Percentiles rank a stretch among this genome's conserved stretches.
phyloP scores from a whole-genome alignment of 1,284 basidiomycete species.

The Puccinia polysora region DNA sequence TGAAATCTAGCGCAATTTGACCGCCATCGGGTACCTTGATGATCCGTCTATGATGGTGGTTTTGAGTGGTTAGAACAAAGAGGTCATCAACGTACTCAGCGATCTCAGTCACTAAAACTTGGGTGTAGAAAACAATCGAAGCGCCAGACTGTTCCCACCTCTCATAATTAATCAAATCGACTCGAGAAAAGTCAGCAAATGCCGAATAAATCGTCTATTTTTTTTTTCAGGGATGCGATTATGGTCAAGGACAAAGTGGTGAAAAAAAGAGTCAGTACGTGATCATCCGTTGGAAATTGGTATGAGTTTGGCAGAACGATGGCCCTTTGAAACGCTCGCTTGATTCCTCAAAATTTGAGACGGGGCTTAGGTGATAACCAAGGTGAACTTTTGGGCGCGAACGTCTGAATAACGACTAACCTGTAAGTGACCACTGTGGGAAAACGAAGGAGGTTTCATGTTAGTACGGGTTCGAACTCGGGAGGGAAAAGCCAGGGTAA shows the following conservation, averaged over 20 bases:
- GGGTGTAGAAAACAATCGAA: neutral
- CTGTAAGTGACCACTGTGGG: conserved; percentile 21
- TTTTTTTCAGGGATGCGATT: neutral
- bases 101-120: neutral
- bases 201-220: conserved; percentile 55
- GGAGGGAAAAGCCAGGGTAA: neutral
- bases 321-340: no score
- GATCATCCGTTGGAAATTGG: no score
- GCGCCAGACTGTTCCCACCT: conserved; percentile 56
- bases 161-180: conserved; percentile 67
- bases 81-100: neutral
- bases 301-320: no score
- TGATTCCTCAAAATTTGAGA: no score
- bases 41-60: conserved; percentile 56
- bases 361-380: no score
- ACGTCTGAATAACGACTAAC: no score
- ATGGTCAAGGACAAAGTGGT: neutral
- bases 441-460: neutral
- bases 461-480: neutral
- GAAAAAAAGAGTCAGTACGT: no score
- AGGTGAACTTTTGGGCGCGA: no score
- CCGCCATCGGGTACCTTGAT: conserved; percentile 66
- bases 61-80: conserved; percentile 37
- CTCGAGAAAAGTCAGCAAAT: conserved; percentile 62
- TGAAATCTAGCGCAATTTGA: conserved; percentile 68